Conservation (phyloP, 345 rosid species). For the Eucalyptus marginata region DNA sequence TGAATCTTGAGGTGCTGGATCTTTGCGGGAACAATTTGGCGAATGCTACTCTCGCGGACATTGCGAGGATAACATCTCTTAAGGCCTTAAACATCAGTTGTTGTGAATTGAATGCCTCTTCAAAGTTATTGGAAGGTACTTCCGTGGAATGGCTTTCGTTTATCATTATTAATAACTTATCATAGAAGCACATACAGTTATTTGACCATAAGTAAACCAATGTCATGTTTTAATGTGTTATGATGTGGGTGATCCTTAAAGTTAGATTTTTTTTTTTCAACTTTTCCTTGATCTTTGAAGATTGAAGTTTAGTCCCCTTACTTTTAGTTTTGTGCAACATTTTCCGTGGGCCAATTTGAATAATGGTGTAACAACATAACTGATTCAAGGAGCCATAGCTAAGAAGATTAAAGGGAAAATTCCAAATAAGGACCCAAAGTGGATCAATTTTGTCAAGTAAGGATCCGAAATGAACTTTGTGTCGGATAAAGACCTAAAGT, state of each 20-base stretch:
- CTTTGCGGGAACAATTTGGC: fast-evolving
- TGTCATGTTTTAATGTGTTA: background rate
- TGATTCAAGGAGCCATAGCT: background rate
- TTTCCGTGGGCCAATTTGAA: fast-evolving
- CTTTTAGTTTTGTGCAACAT: background rate
- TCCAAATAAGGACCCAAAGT: no score
- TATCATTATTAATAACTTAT: background rate
- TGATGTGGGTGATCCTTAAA: background rate
- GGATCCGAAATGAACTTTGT: no score
- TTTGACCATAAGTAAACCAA: background rate
- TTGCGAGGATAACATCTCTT: no score
- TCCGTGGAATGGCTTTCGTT: fast-evolving
- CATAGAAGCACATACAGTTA: background rate
- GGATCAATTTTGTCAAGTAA: no score
- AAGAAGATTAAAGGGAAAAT: background rate
- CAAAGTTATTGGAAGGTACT: background rate
- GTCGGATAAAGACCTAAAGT: no score
- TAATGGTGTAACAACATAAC: background rate
- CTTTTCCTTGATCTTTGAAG: background rate
- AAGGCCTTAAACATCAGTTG: no score
- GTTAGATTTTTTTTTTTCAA: no score
- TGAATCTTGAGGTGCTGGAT: background rate
- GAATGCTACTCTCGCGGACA: fast-evolving
- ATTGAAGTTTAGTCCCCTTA: background rate
- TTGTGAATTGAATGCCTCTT: fast-evolving